Evolutionary conservation across 2,329 filamentous ascomycete genomes (phyloP), one percentile per base, ranked within the genome.

Genomic region (Colletotrichum noveboracense): DNA sequence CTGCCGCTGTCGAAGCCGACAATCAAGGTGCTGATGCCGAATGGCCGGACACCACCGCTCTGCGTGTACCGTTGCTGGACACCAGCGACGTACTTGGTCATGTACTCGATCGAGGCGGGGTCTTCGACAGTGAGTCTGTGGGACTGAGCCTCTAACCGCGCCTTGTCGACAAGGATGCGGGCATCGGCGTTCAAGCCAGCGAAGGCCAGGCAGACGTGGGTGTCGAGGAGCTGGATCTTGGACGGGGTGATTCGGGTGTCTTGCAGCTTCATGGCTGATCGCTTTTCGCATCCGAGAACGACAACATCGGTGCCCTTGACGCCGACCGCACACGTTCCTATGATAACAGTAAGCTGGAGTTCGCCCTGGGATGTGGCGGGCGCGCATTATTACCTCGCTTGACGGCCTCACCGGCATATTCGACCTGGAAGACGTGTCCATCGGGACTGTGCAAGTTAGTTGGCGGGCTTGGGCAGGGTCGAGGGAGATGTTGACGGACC

Each of bases 61-160:
- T 99, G 97, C 64, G 97, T 99, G 90, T 99, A 99, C 86, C 96
- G 93, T 90, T 99, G 97, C 90, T 99, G 97, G 80, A 99, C 97
- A 73, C 96, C 95, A 70, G 97, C 97, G 78, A 99, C 94, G 83
- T 98, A 98, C 89, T 99, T 98, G 82, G 97, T 98, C 84, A 99
- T 98, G 90, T 99, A 99, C 88, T 99, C 97, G 86, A 99, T 97
- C 77, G 95, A 96, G 79, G 98, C 95, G 71, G 97, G 96, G 84
- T 99, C 97, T 85, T 99, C 97, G 75, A 99, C 96, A 6, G 97
- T 98, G 81, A 99, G 90, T 78, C 97, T 94, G 89, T 99, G 97
- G 80, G 96, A 98, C 88, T 99, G 97, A 65, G 97, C 96, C 89
- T 99, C 97, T 86, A 98, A 89, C 81, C 97, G 93, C 76, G 97